Conservation (phyloP, 768 basidiomycete genomes). For the Mycena amicta region DNA sequence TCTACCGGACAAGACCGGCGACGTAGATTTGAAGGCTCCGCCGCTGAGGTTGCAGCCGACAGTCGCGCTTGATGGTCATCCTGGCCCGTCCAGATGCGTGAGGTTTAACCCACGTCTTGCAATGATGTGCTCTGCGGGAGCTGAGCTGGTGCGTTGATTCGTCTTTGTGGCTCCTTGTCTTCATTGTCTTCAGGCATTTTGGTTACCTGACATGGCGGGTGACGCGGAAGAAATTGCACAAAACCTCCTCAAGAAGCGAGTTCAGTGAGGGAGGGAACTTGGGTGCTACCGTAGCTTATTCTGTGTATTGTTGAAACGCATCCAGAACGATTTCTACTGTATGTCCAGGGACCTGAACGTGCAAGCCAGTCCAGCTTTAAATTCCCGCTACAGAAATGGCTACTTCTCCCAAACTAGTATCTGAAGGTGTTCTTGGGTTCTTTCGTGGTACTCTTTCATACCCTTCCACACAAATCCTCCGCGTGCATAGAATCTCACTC, state of each 20-base stretch:
- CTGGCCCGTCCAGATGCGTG: conserved; percentile 83
- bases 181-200: conserved; percentile 40
- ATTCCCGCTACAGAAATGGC: too few relatives aligned
- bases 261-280: too few relatives aligned
- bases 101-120: conserved; percentile 87
- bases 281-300: too few relatives aligned
- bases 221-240: conserved; percentile 74
- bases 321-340: too few relatives aligned
- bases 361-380: too few relatives aligned
- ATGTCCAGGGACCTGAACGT: too few relatives aligned
- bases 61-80: conserved; percentile 71
- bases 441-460: conserved; percentile 1
- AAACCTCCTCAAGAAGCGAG: conserved; percentile 64
- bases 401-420: conserved; percentile 5
- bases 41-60: conserved; percentile 48
- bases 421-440: conserved; percentile 1
- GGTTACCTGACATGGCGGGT: conserved; percentile 57
- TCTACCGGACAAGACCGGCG: conserved; percentile 53
- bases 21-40: conserved; percentile 55
- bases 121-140: conserved; percentile 86
- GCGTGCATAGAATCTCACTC: conserved; percentile 8
- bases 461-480: conserved; percentile 2
- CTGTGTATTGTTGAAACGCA: too few relatives aligned
- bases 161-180: conserved; percentile 25
- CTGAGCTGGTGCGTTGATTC: conserved; percentile 78